A percentile compares a stretch with the other conserved stretches of the same genome.
phyloP scores from a whole-genome alignment of 1,284 basidiomycete species.

The Polyporus tsugae region DNA sequence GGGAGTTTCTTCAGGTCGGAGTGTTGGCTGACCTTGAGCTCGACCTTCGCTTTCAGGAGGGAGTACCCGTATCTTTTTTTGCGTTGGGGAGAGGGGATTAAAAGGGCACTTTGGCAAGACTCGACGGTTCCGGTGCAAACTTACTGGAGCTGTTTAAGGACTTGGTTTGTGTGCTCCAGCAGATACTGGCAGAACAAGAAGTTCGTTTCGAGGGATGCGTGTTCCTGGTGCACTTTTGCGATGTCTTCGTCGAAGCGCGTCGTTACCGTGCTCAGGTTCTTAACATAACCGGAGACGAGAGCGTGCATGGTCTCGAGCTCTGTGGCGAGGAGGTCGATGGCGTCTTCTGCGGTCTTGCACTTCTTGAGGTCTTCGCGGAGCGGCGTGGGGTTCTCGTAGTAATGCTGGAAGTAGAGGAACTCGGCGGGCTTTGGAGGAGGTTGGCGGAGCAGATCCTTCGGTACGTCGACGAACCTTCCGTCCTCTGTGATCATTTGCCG shows the following conservation, averaged over 20 bases:
- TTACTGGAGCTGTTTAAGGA: background rate
- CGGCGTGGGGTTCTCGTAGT: slow-evolving; percentile 12
- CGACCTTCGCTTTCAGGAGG: slow-evolving; percentile 3
- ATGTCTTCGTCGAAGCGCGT: background rate
- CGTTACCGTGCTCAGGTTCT: background rate
- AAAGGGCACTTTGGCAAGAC: background rate
- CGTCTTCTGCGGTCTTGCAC: slow-evolving; percentile 24
- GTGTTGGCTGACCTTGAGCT: background rate
- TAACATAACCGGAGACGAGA: slow-evolving; percentile 26
- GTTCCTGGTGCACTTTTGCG: background rate
- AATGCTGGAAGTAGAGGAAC: slow-evolving; percentile 29
- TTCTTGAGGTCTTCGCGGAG: slow-evolving; percentile 13
- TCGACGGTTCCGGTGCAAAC: background rate
- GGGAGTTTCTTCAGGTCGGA: background rate
- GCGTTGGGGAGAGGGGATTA: background rate
- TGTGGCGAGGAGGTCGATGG: slow-evolving; percentile 25
- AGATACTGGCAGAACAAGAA: background rate
- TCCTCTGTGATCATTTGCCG: slow-evolving; percentile 23
- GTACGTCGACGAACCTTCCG: slow-evolving; percentile 26
- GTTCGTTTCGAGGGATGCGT: background rate
- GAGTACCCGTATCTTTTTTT: background rate
- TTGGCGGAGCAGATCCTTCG: slow-evolving; percentile 16
- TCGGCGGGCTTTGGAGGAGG: slow-evolving; percentile 24
- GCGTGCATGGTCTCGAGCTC: slow-evolving; percentile 27
- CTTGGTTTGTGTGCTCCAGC: background rate